phyloP scores from a whole-genome alignment of 1,139 yeast genomes.

The Kodamaea plutei region DNA sequence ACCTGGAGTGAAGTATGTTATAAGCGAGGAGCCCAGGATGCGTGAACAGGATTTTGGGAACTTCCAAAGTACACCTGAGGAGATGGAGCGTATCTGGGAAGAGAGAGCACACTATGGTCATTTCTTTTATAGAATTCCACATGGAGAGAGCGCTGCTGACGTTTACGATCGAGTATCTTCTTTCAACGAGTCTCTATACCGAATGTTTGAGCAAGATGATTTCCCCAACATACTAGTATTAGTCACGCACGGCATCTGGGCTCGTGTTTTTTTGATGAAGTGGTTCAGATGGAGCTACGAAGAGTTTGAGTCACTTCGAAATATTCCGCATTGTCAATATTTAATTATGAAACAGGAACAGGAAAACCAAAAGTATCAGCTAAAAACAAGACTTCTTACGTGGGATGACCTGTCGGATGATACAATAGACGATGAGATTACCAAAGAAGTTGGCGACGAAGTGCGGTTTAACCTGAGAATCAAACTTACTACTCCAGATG shows the following conservation, averaged over 20 bases:
- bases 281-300: constrained; percentile 94
- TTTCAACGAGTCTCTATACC: constrained; percentile 77
- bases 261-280: constrained; percentile 85
- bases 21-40: constrained; percentile 83
- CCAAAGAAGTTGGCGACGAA: constrained; percentile 40
- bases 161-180: constrained; percentile 88
- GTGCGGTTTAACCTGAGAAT: constrained; percentile 38
- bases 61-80: constrained; percentile 73
- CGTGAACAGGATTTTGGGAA: constrained; percentile 95
- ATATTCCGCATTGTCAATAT: constrained; percentile 81
- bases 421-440: constrained; percentile 37
- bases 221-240: constrained; percentile 74
- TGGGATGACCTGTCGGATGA: constrained; percentile 55
- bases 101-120: constrained; percentile 89
- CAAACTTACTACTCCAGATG: constrained; percentile 33
- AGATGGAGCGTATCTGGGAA: constrained; percentile 74
- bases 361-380: constrained; percentile 37
- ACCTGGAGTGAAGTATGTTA: constrained; percentile 45
- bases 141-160: constrained; percentile 95
- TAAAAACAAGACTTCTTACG: constrained; percentile 52
- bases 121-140: constrained; percentile 84
- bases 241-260: constrained; percentile 93
- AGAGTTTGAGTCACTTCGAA: constrained; percentile 75
- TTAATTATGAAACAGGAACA: constrained; percentile 68
- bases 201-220: constrained; percentile 66